Base-by-base conservation (phyloP, 345 rosid genomes). In the Salix koriyanagi region DNA sequence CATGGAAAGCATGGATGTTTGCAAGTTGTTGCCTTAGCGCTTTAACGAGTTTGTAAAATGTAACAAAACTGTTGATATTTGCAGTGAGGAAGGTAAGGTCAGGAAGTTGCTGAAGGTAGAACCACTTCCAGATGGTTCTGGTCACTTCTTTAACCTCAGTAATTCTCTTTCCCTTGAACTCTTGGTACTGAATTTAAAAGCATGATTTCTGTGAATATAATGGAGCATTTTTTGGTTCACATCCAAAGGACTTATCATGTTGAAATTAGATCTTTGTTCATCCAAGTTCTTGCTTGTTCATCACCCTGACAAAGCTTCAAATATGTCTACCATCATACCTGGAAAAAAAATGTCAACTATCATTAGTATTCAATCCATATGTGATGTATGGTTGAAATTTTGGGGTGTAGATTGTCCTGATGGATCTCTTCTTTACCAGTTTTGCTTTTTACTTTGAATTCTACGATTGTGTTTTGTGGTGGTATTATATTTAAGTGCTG, bases 61-160 rank as follows among this genome's bases (percentile, higher is more conserved):
- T 76, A 54, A 62, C 36, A 25, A 26, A 28, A 44, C 77, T 75
- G 75, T 70, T 65, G 69, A 62, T 41, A 12, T 73, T 75, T 89
- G 81, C 82, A 91, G 97, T 70, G 99, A 95, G 18, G 99, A 95
- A 84, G 97, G 99, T 71, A 89, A 91, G 84, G 87, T 95, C 77
- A 90, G 93, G 85, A 95, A 95, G 90, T 84, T 91, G 77, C 87
- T 94, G 90, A 91, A 88, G 85, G 93, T 96, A 44, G 99, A 91
- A 84, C 99, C 98, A 13, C 89, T 96, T 23, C 97, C 96, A 67
- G 97, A 96, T 88, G 96, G 98, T 71, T 88, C 96, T 13, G 99
- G 98, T 68, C 96, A 90, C 84, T 91, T 95, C 86, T 95, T 93
- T 85, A 93, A 91, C 85, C 90, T 96, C 76, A 87, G 99, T 96